Conservation (phyloP, 768 basidiomycete species). For the Termitomyces sp. region DNA sequence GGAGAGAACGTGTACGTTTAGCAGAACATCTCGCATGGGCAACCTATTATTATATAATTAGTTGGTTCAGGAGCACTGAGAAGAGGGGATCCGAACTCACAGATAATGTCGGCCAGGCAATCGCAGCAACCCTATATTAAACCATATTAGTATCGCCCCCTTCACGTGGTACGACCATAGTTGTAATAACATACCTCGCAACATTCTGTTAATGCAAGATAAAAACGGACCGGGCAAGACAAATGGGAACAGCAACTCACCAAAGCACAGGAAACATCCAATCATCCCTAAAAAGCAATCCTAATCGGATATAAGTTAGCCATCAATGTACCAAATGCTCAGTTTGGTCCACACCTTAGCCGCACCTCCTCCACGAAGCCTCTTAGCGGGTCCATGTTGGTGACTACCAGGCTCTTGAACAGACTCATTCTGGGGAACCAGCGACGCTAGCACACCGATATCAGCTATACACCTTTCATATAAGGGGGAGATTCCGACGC, state of each 20-base stretch:
- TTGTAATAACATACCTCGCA: conserved; percentile 51
- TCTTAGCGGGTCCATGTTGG: conserved; percentile 36
- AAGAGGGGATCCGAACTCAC: conserved; percentile 32
- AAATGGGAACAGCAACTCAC: conserved; percentile 28
- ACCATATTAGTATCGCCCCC: not conserved
- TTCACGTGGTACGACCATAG: not conserved
- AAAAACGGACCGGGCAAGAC: not conserved
- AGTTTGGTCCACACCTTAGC: conserved; percentile 41
- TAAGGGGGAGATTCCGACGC: conserved; percentile 17
- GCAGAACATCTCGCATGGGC: conserved; percentile 78
- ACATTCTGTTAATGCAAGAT: conserved; percentile 37
- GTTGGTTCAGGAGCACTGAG: not conserved
- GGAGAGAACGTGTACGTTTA: conserved; percentile 21
- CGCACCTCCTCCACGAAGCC: conserved; percentile 68
- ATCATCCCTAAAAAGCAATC: conserved; percentile 61
- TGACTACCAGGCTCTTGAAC: conserved; percentile 16
- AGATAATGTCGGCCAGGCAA: conserved; percentile 63
- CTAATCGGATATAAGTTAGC: conserved; percentile 23
- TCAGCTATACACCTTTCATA: not conserved
- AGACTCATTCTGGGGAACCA: not conserved
- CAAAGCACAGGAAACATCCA: conserved; percentile 71
- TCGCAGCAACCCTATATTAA: conserved; percentile 58
- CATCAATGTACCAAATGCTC: not conserved
- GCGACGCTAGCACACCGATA: not conserved
- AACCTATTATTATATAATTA: conserved; percentile 36